A percentile compares a stretch with the other conserved stretches of the same genome.
Evolutionary conservation across 208 protist genomes (phyloP).

Genomic region (Crithidia sp.): DNA sequence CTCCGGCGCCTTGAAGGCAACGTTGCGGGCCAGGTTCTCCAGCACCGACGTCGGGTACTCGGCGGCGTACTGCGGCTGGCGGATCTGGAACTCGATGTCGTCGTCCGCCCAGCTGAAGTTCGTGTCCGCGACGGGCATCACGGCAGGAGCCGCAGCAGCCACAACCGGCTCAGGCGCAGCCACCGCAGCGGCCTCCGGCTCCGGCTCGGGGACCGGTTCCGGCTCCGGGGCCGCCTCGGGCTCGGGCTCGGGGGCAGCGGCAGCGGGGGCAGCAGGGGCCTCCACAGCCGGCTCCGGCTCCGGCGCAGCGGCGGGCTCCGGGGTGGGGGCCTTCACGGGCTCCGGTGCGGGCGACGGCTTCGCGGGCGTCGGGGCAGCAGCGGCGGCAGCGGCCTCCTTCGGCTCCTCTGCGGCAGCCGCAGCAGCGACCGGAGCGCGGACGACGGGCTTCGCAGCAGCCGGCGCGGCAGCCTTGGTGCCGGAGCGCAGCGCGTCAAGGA

Average conservation of each 20-base stretch:
- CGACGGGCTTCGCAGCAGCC: slow-evolving; percentile 13
- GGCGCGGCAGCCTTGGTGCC: slow-evolving; percentile 25
- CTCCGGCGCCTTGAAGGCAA: slow-evolving; percentile 63
- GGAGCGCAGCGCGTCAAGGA: slow-evolving; percentile 69
- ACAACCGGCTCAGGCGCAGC: slow-evolving; percentile 1
- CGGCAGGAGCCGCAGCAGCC: slow-evolving; percentile 8
- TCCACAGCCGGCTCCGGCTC: slow-evolving; percentile 19
- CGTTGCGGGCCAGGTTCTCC: slow-evolving; percentile 52
- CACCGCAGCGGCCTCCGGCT: slow-evolving; percentile 9
- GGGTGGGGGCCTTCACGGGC: background rate
- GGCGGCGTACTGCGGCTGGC: slow-evolving; percentile 58
- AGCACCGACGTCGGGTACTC: slow-evolving; percentile 74
- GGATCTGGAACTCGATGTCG: slow-evolving; percentile 75
- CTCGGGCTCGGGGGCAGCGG: slow-evolving; percentile 12
- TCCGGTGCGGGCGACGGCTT: background rate
- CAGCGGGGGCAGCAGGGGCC: slow-evolving; percentile 8
- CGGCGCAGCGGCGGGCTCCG: background rate
- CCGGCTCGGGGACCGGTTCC: slow-evolving; percentile 20
- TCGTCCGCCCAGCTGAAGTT: slow-evolving; percentile 88
- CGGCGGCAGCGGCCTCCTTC: slow-evolving; percentile 13
- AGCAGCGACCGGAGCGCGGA: slow-evolving; percentile 14
- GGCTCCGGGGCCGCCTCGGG: slow-evolving; percentile 12
- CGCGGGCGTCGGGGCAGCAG: slow-evolving; percentile 4
- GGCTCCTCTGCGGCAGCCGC: slow-evolving; percentile 6
- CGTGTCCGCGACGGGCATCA: slow-evolving; percentile 32